Evolutionary conservation across 2,329 filamentous ascomycete species (phyloP).

Genomic region (Lachnellula arida): DNA sequence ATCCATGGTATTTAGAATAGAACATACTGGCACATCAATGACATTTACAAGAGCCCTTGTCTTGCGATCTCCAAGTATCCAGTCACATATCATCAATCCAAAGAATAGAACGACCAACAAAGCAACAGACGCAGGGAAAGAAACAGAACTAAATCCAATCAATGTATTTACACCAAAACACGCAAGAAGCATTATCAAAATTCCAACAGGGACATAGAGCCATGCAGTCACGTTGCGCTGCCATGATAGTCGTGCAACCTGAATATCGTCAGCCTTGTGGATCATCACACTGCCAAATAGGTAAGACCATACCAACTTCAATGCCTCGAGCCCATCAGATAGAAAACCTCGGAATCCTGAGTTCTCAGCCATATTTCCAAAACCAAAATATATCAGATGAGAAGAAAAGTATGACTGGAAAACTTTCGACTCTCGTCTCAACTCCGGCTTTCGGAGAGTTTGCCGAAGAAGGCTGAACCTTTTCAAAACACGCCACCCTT

Average conservation of each 20-base stretch:
- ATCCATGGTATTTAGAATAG: not conserved
- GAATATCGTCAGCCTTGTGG: slow-evolving; percentile 14
- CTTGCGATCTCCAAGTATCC: slow-evolving; percentile 42
- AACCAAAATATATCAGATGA: not conserved
- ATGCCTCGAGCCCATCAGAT: slow-evolving; percentile 23
- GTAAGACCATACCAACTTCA: slow-evolving; percentile 22
- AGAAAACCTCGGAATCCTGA: not conserved
- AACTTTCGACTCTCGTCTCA: not conserved
- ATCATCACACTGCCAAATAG: not conserved
- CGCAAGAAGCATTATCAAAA: slow-evolving; percentile 35
- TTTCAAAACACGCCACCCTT: not conserved
- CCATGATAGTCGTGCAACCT: slow-evolving; percentile 30
- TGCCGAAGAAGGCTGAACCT: slow-evolving; percentile 8
- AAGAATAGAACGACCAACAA: slow-evolving; percentile 52
- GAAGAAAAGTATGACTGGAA: slow-evolving; percentile 5
- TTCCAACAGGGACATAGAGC: slow-evolving; percentile 46
- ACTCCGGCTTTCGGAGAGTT: slow-evolving; percentile 6
- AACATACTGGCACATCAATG: slow-evolving; percentile 49
- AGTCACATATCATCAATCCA: slow-evolving; percentile 43
- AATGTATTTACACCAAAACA: slow-evolving; percentile 39
- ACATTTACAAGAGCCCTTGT: slow-evolving; percentile 44
- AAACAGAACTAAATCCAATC: slow-evolving; percentile 42
- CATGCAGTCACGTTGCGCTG: slow-evolving; percentile 37
- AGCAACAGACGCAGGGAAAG: slow-evolving; percentile 57
- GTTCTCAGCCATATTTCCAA: slow-evolving; percentile 14